Conservation (phyloP, 1,284 basidiomycete species). For the Rhodofomes roseus region DNA sequence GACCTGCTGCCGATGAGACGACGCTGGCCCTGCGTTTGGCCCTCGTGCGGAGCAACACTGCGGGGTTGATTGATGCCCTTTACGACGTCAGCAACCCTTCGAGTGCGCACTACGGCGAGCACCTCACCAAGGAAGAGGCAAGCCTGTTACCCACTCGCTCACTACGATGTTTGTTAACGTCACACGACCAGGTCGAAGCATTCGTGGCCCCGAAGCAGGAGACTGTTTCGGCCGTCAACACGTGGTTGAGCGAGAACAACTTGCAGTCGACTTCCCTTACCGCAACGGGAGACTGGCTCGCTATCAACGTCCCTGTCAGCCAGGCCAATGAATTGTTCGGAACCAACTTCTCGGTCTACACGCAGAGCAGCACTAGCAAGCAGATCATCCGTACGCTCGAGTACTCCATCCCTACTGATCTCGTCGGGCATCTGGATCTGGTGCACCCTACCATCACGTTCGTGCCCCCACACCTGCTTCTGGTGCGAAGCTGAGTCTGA, state of each 20-base stretch:
- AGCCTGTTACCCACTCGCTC: background rate
- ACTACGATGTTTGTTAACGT: background rate
- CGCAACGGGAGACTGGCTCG: constrained; percentile 37
- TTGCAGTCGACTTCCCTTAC: constrained; percentile 26
- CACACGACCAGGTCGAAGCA: constrained; percentile 24
- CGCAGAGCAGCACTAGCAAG: constrained; percentile 27
- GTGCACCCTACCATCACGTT: constrained; percentile 34
- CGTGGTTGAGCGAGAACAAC: constrained; percentile 32
- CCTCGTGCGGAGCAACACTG: constrained; percentile 30
- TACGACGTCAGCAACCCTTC: constrained; percentile 33
- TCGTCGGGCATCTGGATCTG: constrained; percentile 31
- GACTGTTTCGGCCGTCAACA: constrained; percentile 27
- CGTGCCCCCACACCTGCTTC: background rate
- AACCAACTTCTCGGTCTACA: constrained; percentile 33
- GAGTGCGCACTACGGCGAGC: constrained; percentile 29
- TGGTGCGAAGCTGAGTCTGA: background rate
- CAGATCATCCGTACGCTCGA: constrained; percentile 31
- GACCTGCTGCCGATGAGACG: constrained; percentile 24
- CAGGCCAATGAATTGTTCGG: constrained; percentile 33
- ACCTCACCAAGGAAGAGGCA: constrained; percentile 34
- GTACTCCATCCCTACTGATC: constrained; percentile 34
- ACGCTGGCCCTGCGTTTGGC: constrained; percentile 31
- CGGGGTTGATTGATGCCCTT: constrained; percentile 33
- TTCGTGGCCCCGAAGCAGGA: constrained; percentile 31
- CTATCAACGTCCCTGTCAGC: constrained; percentile 29